These are phyloP conservation scores for Aspergillus udagawae DNA, from an alignment of 2,329 filamentous ascomycete species.

Conservation along the genomic window DNA sequence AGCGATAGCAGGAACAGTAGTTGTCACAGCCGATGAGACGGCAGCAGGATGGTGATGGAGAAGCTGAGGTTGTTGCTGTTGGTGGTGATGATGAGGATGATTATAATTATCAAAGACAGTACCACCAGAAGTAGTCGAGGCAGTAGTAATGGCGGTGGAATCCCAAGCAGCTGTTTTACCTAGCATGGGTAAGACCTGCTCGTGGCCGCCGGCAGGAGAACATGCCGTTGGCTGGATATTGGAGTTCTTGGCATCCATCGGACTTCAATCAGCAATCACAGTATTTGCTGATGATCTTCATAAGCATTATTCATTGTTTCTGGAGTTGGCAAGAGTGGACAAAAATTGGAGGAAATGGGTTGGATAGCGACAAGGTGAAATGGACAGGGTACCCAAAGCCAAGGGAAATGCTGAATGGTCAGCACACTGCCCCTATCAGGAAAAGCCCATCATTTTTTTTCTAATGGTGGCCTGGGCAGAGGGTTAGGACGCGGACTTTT, in stretches of 20 bases:
- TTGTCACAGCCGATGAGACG: background rate
- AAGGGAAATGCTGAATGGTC: conserved; percentile 22
- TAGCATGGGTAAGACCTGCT: conserved; percentile 28
- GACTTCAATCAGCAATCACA: conserved; percentile 16
- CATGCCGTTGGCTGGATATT: conserved; percentile 14
- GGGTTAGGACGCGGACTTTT: background rate
- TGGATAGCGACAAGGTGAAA: conserved; percentile 14
- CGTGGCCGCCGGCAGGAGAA: conserved; percentile 16
- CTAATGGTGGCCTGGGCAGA: background rate
- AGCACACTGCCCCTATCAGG: conserved; percentile 25
- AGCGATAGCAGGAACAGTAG: background rate
- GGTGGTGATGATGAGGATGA: conserved; percentile 1
- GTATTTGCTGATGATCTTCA: conserved; percentile 18
- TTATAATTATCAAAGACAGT: conserved; percentile 4
- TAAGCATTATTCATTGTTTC: conserved; percentile 15
- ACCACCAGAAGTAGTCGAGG: background rate
- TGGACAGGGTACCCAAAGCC: conserved; percentile 5
- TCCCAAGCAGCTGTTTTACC: conserved; percentile 20
- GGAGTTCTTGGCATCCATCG: conserved; percentile 32
- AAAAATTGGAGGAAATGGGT: conserved; percentile 2
- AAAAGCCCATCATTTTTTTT: conserved; percentile 15
- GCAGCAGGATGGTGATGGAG: conserved; percentile 5
- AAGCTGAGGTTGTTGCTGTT: conserved; percentile 4
- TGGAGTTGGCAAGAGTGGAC: conserved; percentile 8
- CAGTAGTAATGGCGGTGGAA: background rate